Conservation (phyloP, 2,329 filamentous ascomycete genomes). For the Microcyclospora pomicola region DNA sequence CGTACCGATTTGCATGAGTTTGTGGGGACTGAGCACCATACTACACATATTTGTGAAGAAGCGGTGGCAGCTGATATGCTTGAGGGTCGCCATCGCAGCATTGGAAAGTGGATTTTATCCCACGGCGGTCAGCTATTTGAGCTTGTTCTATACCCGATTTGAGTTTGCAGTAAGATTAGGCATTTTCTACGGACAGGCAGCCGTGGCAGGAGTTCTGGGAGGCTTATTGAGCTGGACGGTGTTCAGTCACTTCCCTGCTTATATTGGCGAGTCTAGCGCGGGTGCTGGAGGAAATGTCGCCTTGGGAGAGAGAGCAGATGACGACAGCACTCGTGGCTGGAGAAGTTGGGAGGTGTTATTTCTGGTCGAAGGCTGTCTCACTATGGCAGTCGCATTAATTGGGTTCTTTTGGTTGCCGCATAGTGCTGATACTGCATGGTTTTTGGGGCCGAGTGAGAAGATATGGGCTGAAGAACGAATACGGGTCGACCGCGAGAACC, state of each 20-base stretch:
- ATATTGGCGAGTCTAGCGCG: background rate
- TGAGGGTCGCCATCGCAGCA: slow-evolving; percentile 33
- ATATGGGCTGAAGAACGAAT: slow-evolving; percentile 35
- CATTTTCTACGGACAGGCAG: slow-evolving; percentile 44
- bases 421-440: slow-evolving; percentile 38
- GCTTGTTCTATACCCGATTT: slow-evolving; percentile 44
- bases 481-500: slow-evolving; percentile 13
- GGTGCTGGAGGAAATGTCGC: background rate
- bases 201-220: slow-evolving; percentile 43
- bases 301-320: too few species aligned
- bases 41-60: slow-evolving; percentile 33
- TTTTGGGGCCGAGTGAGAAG: slow-evolving; percentile 33
- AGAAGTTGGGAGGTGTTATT: slow-evolving; percentile 40
- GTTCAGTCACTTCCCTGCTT: slow-evolving; percentile 28
- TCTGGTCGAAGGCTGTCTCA: slow-evolving; percentile 34
- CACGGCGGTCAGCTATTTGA: slow-evolving; percentile 44
- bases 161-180: slow-evolving; percentile 42
- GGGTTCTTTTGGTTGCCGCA: slow-evolving; percentile 39
- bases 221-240: slow-evolving; percentile 39
- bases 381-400: slow-evolving; percentile 31
- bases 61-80: slow-evolving; percentile 33
- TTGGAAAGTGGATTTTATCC: slow-evolving; percentile 47
- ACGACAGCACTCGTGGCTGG: slow-evolving; percentile 17
- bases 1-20: slow-evolving; percentile 44
- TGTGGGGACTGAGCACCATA: slow-evolving; percentile 38